Evolutionary conservation across 768 basidiomycete genomes (phyloP).

Genomic region (Russula sp.): DNA sequence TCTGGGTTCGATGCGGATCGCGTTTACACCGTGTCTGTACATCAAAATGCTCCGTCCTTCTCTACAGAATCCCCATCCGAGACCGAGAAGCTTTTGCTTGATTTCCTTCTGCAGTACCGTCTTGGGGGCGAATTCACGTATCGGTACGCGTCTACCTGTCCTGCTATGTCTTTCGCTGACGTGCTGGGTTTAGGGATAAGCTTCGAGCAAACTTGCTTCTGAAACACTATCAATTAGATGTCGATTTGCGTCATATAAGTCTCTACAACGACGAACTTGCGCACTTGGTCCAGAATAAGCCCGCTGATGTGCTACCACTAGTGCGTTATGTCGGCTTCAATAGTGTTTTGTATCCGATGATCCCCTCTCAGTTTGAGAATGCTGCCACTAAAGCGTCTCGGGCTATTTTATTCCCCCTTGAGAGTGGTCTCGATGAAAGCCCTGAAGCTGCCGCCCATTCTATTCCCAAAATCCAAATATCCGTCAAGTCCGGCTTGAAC

Average conservation of each 20-base stretch:
- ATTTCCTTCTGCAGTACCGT: slow-evolving; percentile 85
- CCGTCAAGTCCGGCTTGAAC: slow-evolving; percentile 84
- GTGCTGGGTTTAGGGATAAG: slow-evolving; percentile 58
- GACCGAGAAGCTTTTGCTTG: slow-evolving; percentile 70
- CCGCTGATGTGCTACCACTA: slow-evolving; percentile 82
- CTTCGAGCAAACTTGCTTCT: slow-evolving; percentile 83
- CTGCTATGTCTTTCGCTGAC: background rate
- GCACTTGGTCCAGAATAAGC: slow-evolving; percentile 82
- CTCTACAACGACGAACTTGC: slow-evolving; percentile 93
- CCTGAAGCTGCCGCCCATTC: slow-evolving; percentile 36
- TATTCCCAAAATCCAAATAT: slow-evolving; percentile 78
- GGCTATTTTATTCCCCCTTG: slow-evolving; percentile 74
- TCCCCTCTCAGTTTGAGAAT: slow-evolving; percentile 69
- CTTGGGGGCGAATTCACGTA: slow-evolving; percentile 91
- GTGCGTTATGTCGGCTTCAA: slow-evolving; percentile 39
- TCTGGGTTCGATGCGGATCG: slow-evolving; percentile 83
- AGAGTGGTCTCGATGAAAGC: slow-evolving; percentile 42
- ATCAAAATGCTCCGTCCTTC: slow-evolving; percentile 50
- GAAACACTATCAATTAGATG: slow-evolving; percentile 67
- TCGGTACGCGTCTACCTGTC: slow-evolving; percentile 44
- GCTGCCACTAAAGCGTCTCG: slow-evolving; percentile 84
- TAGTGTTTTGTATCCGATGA: background rate
- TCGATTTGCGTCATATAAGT: slow-evolving; percentile 44
- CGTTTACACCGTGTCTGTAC: slow-evolving; percentile 76
- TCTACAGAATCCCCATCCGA: slow-evolving; percentile 72